phyloP scores from a whole-genome alignment of 2,329 filamentous ascomycete species.

The Tolypocladium pustulatum region DNA sequence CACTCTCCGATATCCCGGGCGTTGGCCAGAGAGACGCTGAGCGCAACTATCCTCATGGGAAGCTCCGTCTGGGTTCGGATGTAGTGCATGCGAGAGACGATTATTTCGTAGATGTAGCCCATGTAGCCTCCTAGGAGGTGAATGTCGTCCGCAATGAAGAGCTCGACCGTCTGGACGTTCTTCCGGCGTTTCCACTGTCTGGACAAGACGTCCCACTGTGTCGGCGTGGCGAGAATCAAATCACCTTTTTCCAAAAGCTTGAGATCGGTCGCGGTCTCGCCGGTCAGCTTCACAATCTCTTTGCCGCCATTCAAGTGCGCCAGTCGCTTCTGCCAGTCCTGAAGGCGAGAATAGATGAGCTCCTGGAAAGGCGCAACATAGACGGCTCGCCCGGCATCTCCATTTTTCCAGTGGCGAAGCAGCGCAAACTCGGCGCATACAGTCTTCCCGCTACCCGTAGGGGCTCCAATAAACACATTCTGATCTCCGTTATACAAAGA shows the following conservation, averaged over 20 bases:
- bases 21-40: constrained; percentile 88
- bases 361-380: constrained; percentile 95
- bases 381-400: constrained; percentile 59
- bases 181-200: constrained; percentile 94
- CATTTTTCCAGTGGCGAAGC: constrained; percentile 67
- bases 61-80: constrained; percentile 83
- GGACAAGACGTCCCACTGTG: constrained; percentile 93
- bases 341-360: constrained; percentile 68
- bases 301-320: constrained; percentile 68
- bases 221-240: constrained; percentile 81
- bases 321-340: constrained; percentile 79
- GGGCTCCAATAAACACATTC: constrained; percentile 87
- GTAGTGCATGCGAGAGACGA: constrained; percentile 96
- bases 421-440: constrained; percentile 93
- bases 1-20: constrained; percentile 92
- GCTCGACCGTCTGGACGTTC: constrained; percentile 80
- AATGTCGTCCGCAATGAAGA: constrained; percentile 92
- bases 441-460: constrained; percentile 92
- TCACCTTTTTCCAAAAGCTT: constrained; percentile 82
- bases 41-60: constrained; percentile 74
- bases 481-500: constrained; percentile 84
- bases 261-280: constrained; percentile 83
- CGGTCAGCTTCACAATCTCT: constrained; percentile 83
- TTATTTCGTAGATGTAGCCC: constrained; percentile 88
- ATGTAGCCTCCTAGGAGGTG: constrained; percentile 81